Evolutionary conservation across 345 rosid genomes (phyloP), one percentile per base, ranked within the genome.

Genomic region (Gossypium anomalum): DNA sequence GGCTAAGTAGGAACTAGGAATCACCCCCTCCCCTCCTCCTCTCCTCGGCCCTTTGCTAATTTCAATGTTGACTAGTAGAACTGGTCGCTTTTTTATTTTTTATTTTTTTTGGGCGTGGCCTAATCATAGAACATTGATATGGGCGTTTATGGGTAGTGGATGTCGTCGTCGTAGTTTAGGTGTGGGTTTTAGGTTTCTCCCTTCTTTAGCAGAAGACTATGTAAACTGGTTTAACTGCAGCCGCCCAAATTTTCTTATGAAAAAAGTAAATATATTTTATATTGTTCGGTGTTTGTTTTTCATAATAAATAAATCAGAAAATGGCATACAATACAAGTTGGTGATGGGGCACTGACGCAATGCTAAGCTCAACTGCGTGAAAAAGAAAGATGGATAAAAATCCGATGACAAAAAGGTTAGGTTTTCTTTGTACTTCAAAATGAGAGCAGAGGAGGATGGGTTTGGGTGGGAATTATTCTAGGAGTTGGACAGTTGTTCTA

Each of bases 151-250:
- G 44, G 44, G 82, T 17, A 73, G 62, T 65, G 45, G 74, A 60
- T 74, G 16, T 82, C 76, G 72, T 74, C 67, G 65, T 77, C 76
- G 70, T 75, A 71, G 65, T 77, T 71, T 51, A 43, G 51, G 19
- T 75, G 57, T 41, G 73, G 16, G 63, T 63, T 75, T 81, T 61
- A 47, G 52, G 62, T 82, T 75, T 61, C 69, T 74, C 51, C 61
- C 61, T 63, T 14, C 61, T 83, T 82, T 80, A 78, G 82, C 83
- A 78, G 79, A 75, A 73, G 86, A 74, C 75, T n/a, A 79, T 51
- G 82, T 69, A 75, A 79, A 77, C 79, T 70, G 79, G 82, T 75
- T 76, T 38, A 63, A 64, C 73, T 70, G 77, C 65, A 63, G 76
- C 75, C 67, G 70, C 77, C 81, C 70, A 70, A 69, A 67, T 81